Conservation (phyloP, 75 land plant genomes). For the Adiantum capillusveneris region DNA sequence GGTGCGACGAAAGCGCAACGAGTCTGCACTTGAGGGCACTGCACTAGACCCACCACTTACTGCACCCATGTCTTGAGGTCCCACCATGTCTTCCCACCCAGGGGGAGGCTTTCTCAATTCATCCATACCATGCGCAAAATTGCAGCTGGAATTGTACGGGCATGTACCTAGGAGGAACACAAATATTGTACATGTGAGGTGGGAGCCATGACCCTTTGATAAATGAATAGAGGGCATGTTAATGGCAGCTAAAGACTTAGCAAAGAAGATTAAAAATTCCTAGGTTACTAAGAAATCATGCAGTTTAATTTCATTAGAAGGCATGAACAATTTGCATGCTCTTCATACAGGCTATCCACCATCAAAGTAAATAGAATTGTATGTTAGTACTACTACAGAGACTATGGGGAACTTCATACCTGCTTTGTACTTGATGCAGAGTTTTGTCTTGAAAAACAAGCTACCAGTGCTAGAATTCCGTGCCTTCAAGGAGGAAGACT, state of each 20-base stretch:
- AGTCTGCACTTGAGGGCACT: constrained; percentile 19
- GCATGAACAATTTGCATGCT: no score
- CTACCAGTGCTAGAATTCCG: constrained; percentile 35
- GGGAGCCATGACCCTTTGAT: no score
- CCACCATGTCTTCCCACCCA: constrained; percentile 95
- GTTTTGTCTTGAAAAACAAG: constrained; percentile 87
- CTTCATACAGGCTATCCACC: no score
- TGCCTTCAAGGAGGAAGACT: no score
- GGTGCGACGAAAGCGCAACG: constrained; percentile 54
- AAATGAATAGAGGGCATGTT: no score
- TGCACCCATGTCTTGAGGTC: constrained; percentile 47
- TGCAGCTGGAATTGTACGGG: constrained; percentile 74
- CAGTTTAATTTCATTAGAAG: no score
- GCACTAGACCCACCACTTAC: background rate
- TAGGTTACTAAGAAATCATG: no score
- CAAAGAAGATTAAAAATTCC: no score
- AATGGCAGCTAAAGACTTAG: no score
- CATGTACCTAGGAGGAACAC: constrained; percentile 22
- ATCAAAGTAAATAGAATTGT: no score
- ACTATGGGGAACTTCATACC: constrained; percentile 36
- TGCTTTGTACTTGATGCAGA: constrained; percentile 71
- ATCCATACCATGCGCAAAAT: constrained; percentile 89
- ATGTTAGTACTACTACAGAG: no score
- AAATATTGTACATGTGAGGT: no score
- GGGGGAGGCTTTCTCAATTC: constrained; percentile 86